phyloP scores from a whole-genome alignment of 352 stramenopile genomes.

The Nothophytophthora sp. region DNA sequence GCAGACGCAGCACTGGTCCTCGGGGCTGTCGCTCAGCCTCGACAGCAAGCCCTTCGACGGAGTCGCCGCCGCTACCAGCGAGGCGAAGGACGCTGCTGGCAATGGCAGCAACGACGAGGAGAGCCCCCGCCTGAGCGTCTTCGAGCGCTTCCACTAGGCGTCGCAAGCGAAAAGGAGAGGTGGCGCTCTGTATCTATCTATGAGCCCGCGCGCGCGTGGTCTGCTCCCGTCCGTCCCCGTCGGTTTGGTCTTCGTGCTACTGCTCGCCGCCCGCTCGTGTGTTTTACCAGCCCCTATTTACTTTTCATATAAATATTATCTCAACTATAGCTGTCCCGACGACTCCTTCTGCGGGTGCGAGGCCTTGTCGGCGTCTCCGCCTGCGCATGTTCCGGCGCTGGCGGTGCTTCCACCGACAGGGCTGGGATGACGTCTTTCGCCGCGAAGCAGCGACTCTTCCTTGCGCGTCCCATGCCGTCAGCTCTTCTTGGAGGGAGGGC shows the following conservation, averaged over 20 bases:
- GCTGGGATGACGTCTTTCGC: too few species aligned
- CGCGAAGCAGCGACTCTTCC: too few species aligned
- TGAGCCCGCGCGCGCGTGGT: slow-evolving; percentile 33
- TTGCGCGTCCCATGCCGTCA: too few species aligned
- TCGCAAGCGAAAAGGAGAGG: slow-evolving; percentile 45
- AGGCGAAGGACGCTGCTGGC: slow-evolving; percentile 27
- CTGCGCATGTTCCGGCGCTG: neutral
- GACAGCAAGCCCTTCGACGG: slow-evolving; percentile 52
- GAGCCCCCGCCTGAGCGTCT: slow-evolving; percentile 79
- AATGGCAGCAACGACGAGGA: slow-evolving; percentile 58
- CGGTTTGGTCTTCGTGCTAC: slow-evolving; percentile 33
- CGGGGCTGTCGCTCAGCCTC: slow-evolving; percentile 60
- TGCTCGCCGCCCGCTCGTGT: slow-evolving; percentile 33
- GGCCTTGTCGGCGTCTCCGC: too few species aligned
- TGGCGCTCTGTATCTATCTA: slow-evolving; percentile 54
- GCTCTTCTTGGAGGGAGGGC: slow-evolving; percentile 47
- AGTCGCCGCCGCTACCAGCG: slow-evolving; percentile 10
- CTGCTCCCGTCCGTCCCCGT: slow-evolving; percentile 22
- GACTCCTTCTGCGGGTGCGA: too few species aligned
- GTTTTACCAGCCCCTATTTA: slow-evolving; percentile 76
- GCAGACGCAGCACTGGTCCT: slow-evolving; percentile 51
- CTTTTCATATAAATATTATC: slow-evolving; percentile 86
- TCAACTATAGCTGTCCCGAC: slow-evolving; percentile 20
- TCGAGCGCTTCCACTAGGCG: slow-evolving; percentile 82
- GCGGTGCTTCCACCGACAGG: too few species aligned